phyloP scores from a whole-genome alignment of 148 eudicot genomes.

The Talinum fruticosum region DNA sequence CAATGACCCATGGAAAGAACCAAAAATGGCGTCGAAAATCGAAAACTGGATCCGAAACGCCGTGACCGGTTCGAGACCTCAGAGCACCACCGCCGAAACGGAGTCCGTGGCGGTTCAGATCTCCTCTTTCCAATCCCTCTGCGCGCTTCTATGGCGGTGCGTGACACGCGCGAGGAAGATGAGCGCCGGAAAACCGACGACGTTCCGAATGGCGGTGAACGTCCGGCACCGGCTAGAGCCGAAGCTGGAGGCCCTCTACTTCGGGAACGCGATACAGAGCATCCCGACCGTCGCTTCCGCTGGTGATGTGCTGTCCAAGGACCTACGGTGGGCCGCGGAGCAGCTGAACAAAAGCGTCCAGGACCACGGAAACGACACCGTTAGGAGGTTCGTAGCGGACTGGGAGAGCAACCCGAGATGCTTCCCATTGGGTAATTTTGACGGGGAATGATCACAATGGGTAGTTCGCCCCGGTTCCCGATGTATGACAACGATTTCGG shows the following conservation, averaged over 20 bases:
- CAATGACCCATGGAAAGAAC: slow-evolving; percentile 46
- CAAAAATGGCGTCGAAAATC: slow-evolving; percentile 24
- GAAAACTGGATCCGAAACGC: slow-evolving; percentile 43
- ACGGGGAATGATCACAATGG: slow-evolving; percentile 92
- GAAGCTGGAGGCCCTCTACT: slow-evolving; percentile 53
- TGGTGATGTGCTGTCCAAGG: slow-evolving; percentile 46
- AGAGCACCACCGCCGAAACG: slow-evolving; percentile 11
- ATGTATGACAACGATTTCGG: slow-evolving; percentile 90
- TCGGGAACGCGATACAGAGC: slow-evolving; percentile 94
- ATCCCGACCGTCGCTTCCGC: slow-evolving; percentile 59
- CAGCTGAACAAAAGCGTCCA: slow-evolving; percentile 53
- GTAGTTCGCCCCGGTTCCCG: slow-evolving; percentile 89
- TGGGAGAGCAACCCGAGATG: slow-evolving; percentile 83
- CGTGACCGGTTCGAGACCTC: slow-evolving; percentile 28
- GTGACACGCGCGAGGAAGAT: slow-evolving; percentile 75
- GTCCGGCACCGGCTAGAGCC: slow-evolving; percentile 77
- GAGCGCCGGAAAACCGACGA: slow-evolving; percentile 36
- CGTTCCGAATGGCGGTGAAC: slow-evolving; percentile 90
- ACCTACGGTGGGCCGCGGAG: slow-evolving; percentile 79
- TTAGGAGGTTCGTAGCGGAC: slow-evolving; percentile 41
- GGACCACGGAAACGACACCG: slow-evolving; percentile 46
- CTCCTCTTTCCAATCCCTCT: slow-evolving; percentile 71
- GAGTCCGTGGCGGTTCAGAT: slow-evolving; percentile 41
- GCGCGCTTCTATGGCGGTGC: slow-evolving; percentile 70
- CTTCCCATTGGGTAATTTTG: slow-evolving; percentile 81